A percentile compares a stretch with the other conserved stretches of the same genome.
phyloP scores from a whole-genome alignment of 331 rosid genomes.

The Spiraea crenata region DNA sequence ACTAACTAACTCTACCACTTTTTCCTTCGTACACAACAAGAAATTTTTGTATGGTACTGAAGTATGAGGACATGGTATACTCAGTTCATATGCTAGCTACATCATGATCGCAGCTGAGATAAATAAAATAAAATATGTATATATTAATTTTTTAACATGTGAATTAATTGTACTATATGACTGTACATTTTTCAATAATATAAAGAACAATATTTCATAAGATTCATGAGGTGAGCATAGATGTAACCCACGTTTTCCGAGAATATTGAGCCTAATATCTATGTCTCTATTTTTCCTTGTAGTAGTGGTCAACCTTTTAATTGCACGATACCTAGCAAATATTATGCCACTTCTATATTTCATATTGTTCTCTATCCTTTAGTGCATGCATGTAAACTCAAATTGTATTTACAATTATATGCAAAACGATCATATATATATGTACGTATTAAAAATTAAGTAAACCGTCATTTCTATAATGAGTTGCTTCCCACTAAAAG shows the following conservation, averaged over 20 bases:
- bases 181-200: no score
- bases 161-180: no score
- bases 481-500: slow-evolving; percentile 3
- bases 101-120: no score
- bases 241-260: not conserved
- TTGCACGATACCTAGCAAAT: not conserved
- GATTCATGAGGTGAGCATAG: not conserved
- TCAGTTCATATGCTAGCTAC: no score
- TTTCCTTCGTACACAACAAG: not conserved
- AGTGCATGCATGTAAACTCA: not conserved
- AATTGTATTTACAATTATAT: no score
- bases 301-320: not conserved
- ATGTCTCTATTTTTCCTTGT: no score
- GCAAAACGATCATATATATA: not conserved
- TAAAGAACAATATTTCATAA: no score
- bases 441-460: not conserved
- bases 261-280: not conserved
- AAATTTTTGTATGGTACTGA: no score
- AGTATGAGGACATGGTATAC: no score
- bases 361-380: not conserved
- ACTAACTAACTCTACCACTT: not conserved
- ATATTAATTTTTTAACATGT: no score
- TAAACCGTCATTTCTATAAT: not conserved
- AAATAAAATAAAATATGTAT: no score
- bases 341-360: not conserved